These are phyloP conservation scores for Calonectria ilicicola DNA, from an alignment of 2,329 filamentous ascomycete genomes.

Conservation along the genomic window DNA sequence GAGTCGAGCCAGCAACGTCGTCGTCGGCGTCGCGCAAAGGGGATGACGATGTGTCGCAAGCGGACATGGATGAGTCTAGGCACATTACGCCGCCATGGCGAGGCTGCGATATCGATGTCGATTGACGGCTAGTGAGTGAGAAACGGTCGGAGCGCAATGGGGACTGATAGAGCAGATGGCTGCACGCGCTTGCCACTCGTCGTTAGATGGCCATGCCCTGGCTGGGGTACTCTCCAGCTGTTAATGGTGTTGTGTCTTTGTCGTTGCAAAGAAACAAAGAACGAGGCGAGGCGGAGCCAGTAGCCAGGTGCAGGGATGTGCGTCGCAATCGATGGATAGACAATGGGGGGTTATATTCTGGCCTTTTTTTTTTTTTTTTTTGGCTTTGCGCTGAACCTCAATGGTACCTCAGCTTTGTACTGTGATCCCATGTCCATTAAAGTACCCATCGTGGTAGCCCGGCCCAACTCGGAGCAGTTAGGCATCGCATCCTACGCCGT, in stretches of 20 bases:
- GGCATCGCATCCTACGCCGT: constrained; percentile 11
- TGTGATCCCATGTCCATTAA: not conserved
- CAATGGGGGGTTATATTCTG: constrained; percentile 9
- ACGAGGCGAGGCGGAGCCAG: constrained; percentile 25
- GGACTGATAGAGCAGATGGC: constrained; percentile 17
- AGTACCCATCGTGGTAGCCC: not conserved
- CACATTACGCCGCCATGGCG: constrained; percentile 45
- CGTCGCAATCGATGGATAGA: constrained; percentile 24
- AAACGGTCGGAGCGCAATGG: constrained; percentile 16
- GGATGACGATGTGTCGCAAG: constrained; percentile 39
- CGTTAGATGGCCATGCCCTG: constrained; percentile 30
- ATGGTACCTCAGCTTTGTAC: constrained; percentile 9
- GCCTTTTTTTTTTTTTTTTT: constrained; percentile 18
- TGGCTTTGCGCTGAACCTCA: not conserved
- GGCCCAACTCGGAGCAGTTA: constrained; percentile 10
- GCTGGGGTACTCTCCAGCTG: constrained; percentile 13
- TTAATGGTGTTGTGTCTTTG: constrained; percentile 26
- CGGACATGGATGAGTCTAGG: constrained; percentile 43
- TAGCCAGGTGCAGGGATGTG: constrained; percentile 24
- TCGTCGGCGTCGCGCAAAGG: constrained; percentile 40
- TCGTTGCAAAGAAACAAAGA: constrained; percentile 26
- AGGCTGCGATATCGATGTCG: constrained; percentile 43
- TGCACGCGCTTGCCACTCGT: constrained; percentile 27
- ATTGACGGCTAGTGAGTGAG: constrained; percentile 36
- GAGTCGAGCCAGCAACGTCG: constrained; percentile 10